Evolutionary conservation across 495 filamentous ascomycete genomes (phyloP).

Genomic region (Neurospora cerealis): DNA sequence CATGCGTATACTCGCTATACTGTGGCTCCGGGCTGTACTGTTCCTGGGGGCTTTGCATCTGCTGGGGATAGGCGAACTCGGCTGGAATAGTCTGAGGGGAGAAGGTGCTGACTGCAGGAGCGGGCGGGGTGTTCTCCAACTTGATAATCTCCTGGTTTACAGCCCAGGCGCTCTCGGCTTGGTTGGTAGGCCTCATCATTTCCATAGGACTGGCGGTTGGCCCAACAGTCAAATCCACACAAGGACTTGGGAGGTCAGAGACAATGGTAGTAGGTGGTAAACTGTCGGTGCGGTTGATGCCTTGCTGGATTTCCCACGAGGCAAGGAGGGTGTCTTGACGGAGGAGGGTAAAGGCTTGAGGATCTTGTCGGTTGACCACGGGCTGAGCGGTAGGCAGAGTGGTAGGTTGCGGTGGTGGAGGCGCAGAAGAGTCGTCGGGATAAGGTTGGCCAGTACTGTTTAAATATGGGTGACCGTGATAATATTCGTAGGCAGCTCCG

Average conservation of each 20-base stretch:
- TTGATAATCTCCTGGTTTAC: conserved; percentile 31
- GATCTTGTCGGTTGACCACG: neutral
- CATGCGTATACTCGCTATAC: conserved; percentile 1
- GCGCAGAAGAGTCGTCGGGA: neutral
- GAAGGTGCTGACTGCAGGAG: conserved; percentile 1
- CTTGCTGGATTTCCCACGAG: neutral
- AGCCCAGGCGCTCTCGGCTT: conserved; percentile 25
- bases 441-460: neutral
- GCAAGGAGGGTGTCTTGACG: neutral
- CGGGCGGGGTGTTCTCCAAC: conserved; percentile 29
- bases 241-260: conserved; percentile 17
- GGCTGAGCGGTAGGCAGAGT: conserved; percentile 5
- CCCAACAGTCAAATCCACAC: conserved; percentile 6
- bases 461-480: conserved; percentile 16
- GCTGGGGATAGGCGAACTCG: conserved; percentile 9
- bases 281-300: conserved; percentile 18
- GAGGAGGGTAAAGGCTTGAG: neutral
- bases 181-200: conserved; percentile 35
- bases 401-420: conserved; percentile 1
- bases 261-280: conserved; percentile 21
- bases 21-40: conserved; percentile 12
- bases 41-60: conserved; percentile 16
- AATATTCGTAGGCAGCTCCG: conserved; percentile 23
- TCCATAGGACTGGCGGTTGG: conserved; percentile 32
- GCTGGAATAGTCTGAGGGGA: neutral